A percentile compares a stretch with the other conserved stretches of the same genome.
Evolutionary conservation across 225 moss, liverwort and hornwort genomes (phyloP).

Genomic region (Asterella californica): DNA sequence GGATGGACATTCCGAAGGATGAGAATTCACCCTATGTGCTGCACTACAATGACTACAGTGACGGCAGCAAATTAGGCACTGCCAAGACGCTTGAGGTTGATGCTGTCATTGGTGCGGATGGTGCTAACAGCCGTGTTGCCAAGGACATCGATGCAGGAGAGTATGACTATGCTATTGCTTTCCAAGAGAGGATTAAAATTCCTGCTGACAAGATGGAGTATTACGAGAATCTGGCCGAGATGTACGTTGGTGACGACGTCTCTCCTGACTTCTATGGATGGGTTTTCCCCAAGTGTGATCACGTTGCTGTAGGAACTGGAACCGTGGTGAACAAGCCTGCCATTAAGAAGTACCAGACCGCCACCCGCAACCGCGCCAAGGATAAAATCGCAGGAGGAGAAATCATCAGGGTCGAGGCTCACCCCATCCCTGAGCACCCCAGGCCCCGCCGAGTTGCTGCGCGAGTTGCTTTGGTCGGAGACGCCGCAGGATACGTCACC

Average conservation of each 20-base stretch:
- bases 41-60: constrained; percentile 75
- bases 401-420: constrained; percentile 95
- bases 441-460: constrained; percentile 69
- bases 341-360: constrained; percentile 97
- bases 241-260: constrained; percentile 88
- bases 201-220: constrained; percentile 95
- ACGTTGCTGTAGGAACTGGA: constrained; percentile 94
- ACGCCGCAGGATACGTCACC: constrained; percentile 94
- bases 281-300: constrained; percentile 96
- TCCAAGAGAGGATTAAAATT: constrained; percentile 88
- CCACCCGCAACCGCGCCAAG: constrained; percentile 82
- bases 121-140: constrained; percentile 88
- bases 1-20: constrained; percentile 86
- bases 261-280: constrained; percentile 95
- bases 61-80: constrained; percentile 52
- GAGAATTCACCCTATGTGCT: constrained; percentile 67
- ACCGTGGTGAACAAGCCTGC: constrained; percentile 98
- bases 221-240: constrained; percentile 95
- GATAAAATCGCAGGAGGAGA: constrained; percentile 96
- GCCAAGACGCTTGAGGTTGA: constrained; percentile 78
- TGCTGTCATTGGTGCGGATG: constrained; percentile 89
- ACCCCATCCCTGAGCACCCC: constrained; percentile 98
- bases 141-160: constrained; percentile 95
- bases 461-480: constrained; percentile 85
- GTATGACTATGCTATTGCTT: constrained; percentile 96